These are phyloP conservation scores for Diaporthe vexans DNA, from an alignment of 2,329 filamentous ascomycete species.

Conservation along the genomic window DNA sequence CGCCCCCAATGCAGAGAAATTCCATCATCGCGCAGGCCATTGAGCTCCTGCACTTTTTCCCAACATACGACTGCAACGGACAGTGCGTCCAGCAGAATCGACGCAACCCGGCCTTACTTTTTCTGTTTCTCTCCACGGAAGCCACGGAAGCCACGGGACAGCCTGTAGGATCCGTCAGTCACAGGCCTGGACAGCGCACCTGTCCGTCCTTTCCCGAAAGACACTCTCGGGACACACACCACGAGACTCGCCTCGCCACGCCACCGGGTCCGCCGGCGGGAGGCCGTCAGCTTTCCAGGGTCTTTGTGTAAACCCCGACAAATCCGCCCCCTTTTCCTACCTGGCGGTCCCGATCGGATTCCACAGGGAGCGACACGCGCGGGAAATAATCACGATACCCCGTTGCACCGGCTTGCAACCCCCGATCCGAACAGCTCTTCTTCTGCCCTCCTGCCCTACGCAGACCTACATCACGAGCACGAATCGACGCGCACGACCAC, in stretches of 20 bases:
- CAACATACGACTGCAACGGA: slow-evolving; percentile 10
- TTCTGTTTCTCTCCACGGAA: not conserved
- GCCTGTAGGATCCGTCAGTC: not conserved
- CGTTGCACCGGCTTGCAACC: not conserved
- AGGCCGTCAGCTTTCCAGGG: not conserved
- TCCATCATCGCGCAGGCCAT: slow-evolving; percentile 28
- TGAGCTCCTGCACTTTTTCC: slow-evolving; percentile 15
- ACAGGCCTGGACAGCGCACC: no score
- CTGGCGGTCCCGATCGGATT: not conserved
- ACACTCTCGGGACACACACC: not conserved
- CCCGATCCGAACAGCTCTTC: not conserved
- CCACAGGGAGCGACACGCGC: not conserved
- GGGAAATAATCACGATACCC: not conserved
- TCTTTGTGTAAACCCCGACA: not conserved
- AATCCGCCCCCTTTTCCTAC: not conserved
- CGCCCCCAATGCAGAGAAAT: slow-evolving; percentile 17
- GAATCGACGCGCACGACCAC: not conserved
- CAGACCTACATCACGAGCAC: not conserved
- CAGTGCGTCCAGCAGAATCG: not conserved
- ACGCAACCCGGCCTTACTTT: not conserved
- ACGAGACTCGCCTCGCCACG: not conserved
- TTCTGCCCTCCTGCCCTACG: not conserved
- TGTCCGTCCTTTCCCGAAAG: not conserved
- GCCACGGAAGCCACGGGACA: not conserved
- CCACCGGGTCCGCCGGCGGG: slow-evolving; percentile 17